phyloP scores from a whole-genome alignment of 805 yeast genomes.

The Candida dajiaensis region DNA sequence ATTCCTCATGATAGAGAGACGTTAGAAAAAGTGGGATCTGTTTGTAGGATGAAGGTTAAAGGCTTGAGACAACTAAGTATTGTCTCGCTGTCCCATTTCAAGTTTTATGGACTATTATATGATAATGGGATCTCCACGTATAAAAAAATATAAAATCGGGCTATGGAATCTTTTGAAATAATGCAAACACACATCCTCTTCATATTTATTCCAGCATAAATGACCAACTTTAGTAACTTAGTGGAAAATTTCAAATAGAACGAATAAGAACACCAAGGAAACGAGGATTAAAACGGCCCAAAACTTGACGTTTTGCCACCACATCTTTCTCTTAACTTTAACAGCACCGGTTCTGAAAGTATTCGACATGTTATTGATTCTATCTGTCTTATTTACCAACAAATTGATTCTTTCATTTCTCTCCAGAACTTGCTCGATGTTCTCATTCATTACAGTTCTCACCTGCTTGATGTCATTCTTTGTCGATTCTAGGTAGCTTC shows the following conservation, averaged over 20 bases:
- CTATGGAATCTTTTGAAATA: no score
- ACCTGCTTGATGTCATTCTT: constrained; percentile 52
- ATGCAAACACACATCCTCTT: no score
- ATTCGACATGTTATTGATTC: constrained; percentile 46
- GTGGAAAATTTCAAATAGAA: constrained; percentile 36
- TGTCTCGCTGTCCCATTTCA: not conserved
- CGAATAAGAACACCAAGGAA: constrained; percentile 62
- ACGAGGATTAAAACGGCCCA: constrained; percentile 51
- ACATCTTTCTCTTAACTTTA: constrained; percentile 44
- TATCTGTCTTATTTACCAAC: constrained; percentile 56
- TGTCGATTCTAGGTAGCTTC: constrained; percentile 28
- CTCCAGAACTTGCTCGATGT: constrained; percentile 50
- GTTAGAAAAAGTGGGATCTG: not conserved
- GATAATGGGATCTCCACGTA: not conserved
- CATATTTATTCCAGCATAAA: no score
- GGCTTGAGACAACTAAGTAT: not conserved
- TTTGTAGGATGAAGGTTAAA: no score
- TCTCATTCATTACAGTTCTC: constrained; percentile 51
- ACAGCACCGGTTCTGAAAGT: constrained; percentile 49
- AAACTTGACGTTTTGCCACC: constrained; percentile 49
- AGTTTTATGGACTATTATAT: not conserved
- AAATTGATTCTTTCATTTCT: constrained; percentile 54
- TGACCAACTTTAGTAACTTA: not conserved
- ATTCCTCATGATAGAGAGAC: no score
- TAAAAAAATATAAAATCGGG: no score